Evolutionary conservation across 106 monocot species (phyloP).

Genomic region (Platanthera zijinensis): DNA sequence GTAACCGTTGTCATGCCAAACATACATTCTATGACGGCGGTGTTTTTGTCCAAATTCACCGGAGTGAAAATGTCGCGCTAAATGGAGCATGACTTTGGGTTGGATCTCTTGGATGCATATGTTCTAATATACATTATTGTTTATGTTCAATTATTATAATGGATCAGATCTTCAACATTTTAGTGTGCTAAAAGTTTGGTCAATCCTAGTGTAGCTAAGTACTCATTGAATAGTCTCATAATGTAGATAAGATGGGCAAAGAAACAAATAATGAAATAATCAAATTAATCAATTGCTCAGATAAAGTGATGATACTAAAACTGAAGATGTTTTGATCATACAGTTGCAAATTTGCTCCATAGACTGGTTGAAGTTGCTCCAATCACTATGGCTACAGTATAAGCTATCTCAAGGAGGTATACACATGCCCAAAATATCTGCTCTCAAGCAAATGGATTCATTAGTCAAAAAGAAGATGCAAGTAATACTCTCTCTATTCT

Average conservation of each 20-base stretch:
- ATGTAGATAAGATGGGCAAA: neutral
- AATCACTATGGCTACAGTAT: conserved; percentile 50
- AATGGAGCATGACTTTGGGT: no score
- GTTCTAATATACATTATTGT: no score
- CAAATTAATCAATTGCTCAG: neutral
- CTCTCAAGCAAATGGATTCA: neutral
- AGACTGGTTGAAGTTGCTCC: conserved; percentile 58
- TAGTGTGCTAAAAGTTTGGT: neutral
- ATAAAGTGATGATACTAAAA: neutral
- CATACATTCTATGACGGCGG: no score
- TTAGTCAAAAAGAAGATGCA: no score
- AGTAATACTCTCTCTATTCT: neutral
- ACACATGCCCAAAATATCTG: conserved; percentile 98
- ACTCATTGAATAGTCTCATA: conserved; percentile 1
- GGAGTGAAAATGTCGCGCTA: no score
- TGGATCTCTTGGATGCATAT: no score
- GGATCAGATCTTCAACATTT: neutral
- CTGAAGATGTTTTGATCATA: conserved; percentile 15
- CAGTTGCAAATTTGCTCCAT: conserved; percentile 88
- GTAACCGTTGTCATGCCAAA: no score
- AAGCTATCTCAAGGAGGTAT: conserved; percentile 85
- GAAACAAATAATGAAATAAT: neutral
- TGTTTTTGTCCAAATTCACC: no score
- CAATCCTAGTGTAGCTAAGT: neutral
- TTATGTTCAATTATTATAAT: neutral